phyloP scores from a whole-genome alignment of 2,329 filamentous ascomycete genomes.

The Penicillium frequentans region DNA sequence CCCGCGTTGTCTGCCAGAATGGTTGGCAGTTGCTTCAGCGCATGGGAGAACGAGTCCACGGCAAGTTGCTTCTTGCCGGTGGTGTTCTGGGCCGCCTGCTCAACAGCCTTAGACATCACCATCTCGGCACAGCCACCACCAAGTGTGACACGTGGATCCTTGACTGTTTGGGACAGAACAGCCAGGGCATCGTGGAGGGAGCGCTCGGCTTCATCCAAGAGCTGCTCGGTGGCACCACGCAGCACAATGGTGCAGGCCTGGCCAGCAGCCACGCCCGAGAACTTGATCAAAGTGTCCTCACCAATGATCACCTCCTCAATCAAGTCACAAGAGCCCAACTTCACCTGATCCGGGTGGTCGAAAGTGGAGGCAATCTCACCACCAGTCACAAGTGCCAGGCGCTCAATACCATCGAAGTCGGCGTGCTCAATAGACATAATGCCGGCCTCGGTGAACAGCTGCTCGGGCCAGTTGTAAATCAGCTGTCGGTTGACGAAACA shows the following conservation, averaged over 20 bases:
- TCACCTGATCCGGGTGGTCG: constrained; percentile 95
- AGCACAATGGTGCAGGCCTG: constrained; percentile 96
- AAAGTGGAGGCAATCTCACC: constrained; percentile 98
- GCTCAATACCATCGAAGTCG: constrained; percentile 97
- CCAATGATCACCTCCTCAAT: constrained; percentile 99
- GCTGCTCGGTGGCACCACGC: constrained; percentile 92
- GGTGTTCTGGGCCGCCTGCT: constrained; percentile 87
- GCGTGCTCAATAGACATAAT: constrained; percentile 99
- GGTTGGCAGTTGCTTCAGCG: constrained; percentile 88
- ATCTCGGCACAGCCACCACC: constrained; percentile 97
- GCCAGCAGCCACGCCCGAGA: constrained; percentile 91
- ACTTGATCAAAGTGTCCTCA: constrained; percentile 95
- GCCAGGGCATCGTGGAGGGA: constrained; percentile 94
- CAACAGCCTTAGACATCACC: constrained; percentile 98
- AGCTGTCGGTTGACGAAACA: constrained; percentile 99
- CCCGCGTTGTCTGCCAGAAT: constrained; percentile 97
- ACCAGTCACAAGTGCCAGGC: constrained; percentile 89
- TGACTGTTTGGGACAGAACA: constrained; percentile 93
- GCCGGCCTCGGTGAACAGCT: constrained; percentile 95
- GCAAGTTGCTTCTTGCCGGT: constrained; percentile 96
- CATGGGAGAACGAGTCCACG: constrained; percentile 83
- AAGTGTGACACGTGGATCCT: constrained; percentile 88
- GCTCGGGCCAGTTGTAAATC: constrained; percentile 99
- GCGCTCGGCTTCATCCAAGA: constrained; percentile 94
- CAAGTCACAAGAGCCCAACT: constrained; percentile 89